Conservation (phyloP, 164 flowering plant species). For the Warburgia ugandensis region DNA sequence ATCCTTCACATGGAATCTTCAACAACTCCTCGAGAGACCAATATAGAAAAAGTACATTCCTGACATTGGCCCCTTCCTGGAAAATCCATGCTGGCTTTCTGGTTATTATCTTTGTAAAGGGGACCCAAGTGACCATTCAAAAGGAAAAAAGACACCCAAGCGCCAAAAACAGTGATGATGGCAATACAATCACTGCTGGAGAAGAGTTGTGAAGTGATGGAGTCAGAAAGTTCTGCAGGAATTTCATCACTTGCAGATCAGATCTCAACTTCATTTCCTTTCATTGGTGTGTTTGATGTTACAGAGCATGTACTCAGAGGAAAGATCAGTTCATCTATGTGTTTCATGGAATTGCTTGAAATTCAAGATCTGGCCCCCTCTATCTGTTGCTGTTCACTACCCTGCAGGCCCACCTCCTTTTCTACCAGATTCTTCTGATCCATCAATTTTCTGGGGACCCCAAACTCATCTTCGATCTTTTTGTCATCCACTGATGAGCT, state of each 20-base stretch:
- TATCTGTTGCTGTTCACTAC: conserved; percentile 22
- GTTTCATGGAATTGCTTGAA: conserved; percentile 52
- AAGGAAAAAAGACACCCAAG: too few relatives aligned
- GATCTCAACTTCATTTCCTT: conserved; percentile 11
- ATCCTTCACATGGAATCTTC: too few relatives aligned
- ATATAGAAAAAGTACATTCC: too few relatives aligned
- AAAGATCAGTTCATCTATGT: conserved; percentile 11
- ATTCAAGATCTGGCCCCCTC: conserved; percentile 32
- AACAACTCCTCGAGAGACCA: too few relatives aligned
- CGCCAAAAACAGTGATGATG: too few relatives aligned
- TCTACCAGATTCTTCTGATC: conserved; percentile 43
- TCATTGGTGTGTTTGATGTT: conserved; percentile 28
- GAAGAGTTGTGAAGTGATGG: conserved; percentile 15
- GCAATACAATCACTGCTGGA: too few relatives aligned
- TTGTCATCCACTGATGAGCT: conserved; percentile 59
- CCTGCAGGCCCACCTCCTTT: conserved; percentile 6
- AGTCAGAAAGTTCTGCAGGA: conserved; percentile 16
- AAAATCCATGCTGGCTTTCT: too few relatives aligned
- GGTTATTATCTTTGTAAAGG: too few relatives aligned
- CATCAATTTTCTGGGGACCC: conserved; percentile 56
- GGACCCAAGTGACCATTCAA: too few relatives aligned
- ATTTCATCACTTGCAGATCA: conserved; percentile 25
- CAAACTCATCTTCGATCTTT: conserved; percentile 66
- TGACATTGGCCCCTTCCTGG: too few relatives aligned
- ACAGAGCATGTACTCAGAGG: conserved; percentile 11